These are phyloP conservation scores for Hypoxylon sp. DNA, from an alignment of 2,329 filamentous ascomycete genomes.

Conservation along the genomic window DNA sequence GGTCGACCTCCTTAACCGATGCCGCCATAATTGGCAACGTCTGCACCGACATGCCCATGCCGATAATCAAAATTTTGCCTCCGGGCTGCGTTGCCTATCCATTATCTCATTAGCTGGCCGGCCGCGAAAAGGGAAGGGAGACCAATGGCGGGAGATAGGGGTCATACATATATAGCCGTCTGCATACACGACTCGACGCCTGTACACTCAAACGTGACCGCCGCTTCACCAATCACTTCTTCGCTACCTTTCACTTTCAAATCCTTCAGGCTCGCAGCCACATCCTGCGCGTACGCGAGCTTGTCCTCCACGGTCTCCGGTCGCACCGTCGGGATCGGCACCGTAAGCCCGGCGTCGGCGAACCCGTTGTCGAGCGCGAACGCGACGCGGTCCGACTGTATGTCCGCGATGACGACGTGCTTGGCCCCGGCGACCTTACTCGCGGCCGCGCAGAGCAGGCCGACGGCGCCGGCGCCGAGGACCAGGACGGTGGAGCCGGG, in stretches of 20 bases:
- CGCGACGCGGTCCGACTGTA: constrained; percentile 66
- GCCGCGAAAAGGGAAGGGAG: neutral
- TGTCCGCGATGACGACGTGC: constrained; percentile 66
- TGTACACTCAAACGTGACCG: constrained; percentile 81
- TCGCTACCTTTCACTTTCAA: constrained; percentile 51
- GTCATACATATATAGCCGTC: constrained; percentile 74
- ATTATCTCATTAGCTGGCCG: constrained; percentile 1
- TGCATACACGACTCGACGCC: constrained; percentile 82
- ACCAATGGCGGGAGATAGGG: neutral
- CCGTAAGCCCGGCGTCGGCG: constrained; percentile 64
- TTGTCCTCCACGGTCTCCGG: constrained; percentile 65
- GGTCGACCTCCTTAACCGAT: constrained; percentile 79
- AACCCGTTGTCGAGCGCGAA: constrained; percentile 69
- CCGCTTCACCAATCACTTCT: constrained; percentile 70
- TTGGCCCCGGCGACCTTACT: constrained; percentile 59
- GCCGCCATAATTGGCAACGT: constrained; percentile 79
- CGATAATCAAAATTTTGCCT: constrained; percentile 79
- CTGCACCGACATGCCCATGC: constrained; percentile 82
- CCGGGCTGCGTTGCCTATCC: constrained; percentile 70
- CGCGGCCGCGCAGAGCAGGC: constrained; percentile 70
- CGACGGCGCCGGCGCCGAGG: constrained; percentile 71
- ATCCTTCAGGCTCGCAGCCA: constrained; percentile 59
- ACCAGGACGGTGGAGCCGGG: constrained; percentile 61
- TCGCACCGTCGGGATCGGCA: constrained; percentile 57
- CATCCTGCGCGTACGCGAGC: constrained; percentile 62